Percentiles rank a stretch among this genome's conserved stretches.
phyloP scores from a whole-genome alignment of 176 grass and related monocot genomes.

The Oryza coarctata region DNA sequence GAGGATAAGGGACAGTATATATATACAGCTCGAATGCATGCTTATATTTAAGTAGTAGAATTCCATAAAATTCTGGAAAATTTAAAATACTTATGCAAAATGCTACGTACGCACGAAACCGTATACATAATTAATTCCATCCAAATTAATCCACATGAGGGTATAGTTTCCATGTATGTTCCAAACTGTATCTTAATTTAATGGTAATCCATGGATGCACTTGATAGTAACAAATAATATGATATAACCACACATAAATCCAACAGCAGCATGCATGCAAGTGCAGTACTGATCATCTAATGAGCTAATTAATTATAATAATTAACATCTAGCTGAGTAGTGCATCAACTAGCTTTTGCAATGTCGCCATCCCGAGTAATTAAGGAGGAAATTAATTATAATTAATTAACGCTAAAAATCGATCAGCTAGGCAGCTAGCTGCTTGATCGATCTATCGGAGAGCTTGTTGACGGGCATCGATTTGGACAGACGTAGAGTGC shows the following conservation, averaged over 20 bases:
- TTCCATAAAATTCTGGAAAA: not conserved
- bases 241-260: not conserved
- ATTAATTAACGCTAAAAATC: not conserved
- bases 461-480: not conserved
- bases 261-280: slow-evolving; percentile 1
- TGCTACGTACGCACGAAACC: not conserved
- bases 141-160: not conserved
- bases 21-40: too few species aligned
- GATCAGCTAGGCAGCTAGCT: not conserved
- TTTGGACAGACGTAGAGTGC: not conserved
- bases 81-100: not conserved
- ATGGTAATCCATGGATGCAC: not conserved
- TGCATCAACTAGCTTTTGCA: too few species aligned
- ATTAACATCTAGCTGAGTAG: not conserved
- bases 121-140: not conserved
- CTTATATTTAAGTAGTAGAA: not conserved
- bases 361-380: not conserved
- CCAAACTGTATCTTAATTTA: not conserved
- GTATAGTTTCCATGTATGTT: not conserved
- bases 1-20: too few species aligned
- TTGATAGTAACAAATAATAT: not conserved
- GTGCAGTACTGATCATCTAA: not conserved
- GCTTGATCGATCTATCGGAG: not conserved
- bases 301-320: not conserved
- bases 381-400: not conserved